A percentile compares a stretch with the other conserved stretches of the same genome.
Conservation (phyloP, 148 eudicot genomes). For the Amaranthus cruentus region DNA sequence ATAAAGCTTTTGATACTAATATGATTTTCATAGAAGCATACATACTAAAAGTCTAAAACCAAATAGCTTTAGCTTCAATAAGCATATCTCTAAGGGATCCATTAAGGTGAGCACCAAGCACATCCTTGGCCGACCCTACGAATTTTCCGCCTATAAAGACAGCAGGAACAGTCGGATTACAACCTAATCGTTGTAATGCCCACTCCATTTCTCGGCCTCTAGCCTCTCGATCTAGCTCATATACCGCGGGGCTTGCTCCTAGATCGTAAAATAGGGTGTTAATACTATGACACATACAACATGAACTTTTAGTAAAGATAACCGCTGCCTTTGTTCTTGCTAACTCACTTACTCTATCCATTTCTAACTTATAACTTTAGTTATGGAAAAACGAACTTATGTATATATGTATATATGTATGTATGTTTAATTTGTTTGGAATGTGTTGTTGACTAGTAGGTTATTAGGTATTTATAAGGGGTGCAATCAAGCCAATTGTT, state of each 20-base stretch:
- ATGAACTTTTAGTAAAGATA: constrained; percentile 36
- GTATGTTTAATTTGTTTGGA: neutral
- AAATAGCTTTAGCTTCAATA: constrained; percentile 35
- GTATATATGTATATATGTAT: neutral
- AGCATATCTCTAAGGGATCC: constrained; percentile 34
- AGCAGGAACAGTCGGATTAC: constrained; percentile 34
- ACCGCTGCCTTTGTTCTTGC: constrained; percentile 33
- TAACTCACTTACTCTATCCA: constrained; percentile 33
- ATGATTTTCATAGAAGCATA: neutral
- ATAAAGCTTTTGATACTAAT: constrained; percentile 17
- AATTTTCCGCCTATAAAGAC: constrained; percentile 33
- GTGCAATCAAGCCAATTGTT: neutral
- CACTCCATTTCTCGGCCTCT: constrained; percentile 35
- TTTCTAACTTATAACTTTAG: neutral
- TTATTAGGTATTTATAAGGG: constrained; percentile 23
- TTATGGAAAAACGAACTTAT: neutral
- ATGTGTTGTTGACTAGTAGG: constrained; percentile 12
- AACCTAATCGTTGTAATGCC: constrained; percentile 31
- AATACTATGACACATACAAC: constrained; percentile 40
- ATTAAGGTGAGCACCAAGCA: constrained; percentile 31
- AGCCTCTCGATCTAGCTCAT: constrained; percentile 31
- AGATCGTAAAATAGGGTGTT: constrained; percentile 31
- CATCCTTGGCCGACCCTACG: constrained; percentile 34
- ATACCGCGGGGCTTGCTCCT: constrained; percentile 37
- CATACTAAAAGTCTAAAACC: constrained; percentile 21